Percentiles rank a stretch among this genome's conserved stretches.
These are phyloP conservation scores for Verticillium zaregamsianum DNA, from an alignment of 2,329 filamentous ascomycete genomes.

Conservation along the genomic window DNA sequence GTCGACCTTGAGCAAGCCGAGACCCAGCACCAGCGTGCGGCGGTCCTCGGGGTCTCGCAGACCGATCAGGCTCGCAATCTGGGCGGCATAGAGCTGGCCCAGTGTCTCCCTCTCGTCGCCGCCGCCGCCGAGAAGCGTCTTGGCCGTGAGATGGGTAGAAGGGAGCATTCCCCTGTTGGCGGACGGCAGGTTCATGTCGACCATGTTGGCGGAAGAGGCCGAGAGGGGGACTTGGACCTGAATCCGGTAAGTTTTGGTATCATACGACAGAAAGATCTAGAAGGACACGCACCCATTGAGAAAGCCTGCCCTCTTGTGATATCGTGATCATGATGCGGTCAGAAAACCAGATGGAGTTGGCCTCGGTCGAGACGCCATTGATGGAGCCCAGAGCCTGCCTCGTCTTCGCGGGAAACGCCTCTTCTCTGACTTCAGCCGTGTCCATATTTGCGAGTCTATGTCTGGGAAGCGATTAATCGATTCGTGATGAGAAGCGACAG, in stretches of 20 bases:
- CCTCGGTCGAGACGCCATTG: slow-evolving; percentile 66
- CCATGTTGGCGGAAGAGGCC: slow-evolving; percentile 58
- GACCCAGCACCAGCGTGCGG: slow-evolving; percentile 57
- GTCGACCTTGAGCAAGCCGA: slow-evolving; percentile 51
- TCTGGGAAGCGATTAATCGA: neutral
- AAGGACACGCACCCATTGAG: slow-evolving; percentile 74
- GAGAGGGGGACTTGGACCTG: slow-evolving; percentile 76
- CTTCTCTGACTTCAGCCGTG: slow-evolving; percentile 34
- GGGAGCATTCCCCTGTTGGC: slow-evolving; percentile 57
- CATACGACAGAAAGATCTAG: slow-evolving; percentile 22
- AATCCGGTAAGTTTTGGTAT: neutral
- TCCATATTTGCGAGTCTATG: slow-evolving; percentile 29
- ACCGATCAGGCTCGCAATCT: slow-evolving; percentile 77
- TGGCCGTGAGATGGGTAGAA: slow-evolving; percentile 77
- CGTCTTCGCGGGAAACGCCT: slow-evolving; percentile 66
- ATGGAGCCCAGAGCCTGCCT: slow-evolving; percentile 58
- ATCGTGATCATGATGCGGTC: slow-evolving; percentile 92
- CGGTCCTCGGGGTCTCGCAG: slow-evolving; percentile 63
- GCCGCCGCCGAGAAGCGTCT: slow-evolving; percentile 80
- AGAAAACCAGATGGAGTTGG: slow-evolving; percentile 68
- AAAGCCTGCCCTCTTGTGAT: slow-evolving; percentile 77
- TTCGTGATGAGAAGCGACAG: neutral
- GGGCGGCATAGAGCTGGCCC: slow-evolving; percentile 84
- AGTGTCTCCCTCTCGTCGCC: slow-evolving; percentile 74
- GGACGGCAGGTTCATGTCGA: slow-evolving; percentile 55